Evolutionary conservation across 2,329 filamentous ascomycete genomes (phyloP).

Genomic region (Geosmithia morbida): DNA sequence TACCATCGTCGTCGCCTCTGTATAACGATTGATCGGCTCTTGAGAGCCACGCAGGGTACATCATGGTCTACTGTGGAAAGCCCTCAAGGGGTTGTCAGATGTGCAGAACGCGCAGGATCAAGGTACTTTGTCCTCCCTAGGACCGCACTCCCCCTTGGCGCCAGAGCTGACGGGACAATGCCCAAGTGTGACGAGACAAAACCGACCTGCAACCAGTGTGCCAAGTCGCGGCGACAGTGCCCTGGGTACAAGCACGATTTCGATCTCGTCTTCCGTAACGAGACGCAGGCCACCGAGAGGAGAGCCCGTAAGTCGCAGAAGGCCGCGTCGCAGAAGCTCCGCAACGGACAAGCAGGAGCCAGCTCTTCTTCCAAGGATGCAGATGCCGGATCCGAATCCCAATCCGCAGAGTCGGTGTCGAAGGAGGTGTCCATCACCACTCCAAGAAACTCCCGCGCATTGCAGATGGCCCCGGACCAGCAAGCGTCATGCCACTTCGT

Average conservation of each 20-base stretch:
- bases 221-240: constrained; percentile 47
- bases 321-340: constrained; percentile 20
- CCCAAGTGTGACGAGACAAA: constrained; percentile 51
- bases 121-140: constrained; percentile 29
- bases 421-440: constrained; percentile 8
- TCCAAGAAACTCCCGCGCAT: constrained; percentile 3
- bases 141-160: too few relatives aligned
- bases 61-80: constrained; percentile 53
- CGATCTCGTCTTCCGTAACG: constrained; percentile 58
- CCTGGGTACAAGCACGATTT: constrained; percentile 59
- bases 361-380: background rate
- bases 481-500: constrained; percentile 45
- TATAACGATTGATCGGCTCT: background rate
- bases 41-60: background rate
- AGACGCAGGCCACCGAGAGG: constrained; percentile 52
- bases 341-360: constrained; percentile 1
- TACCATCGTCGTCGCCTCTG: background rate
- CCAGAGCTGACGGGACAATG: background rate
- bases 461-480: constrained; percentile 34
- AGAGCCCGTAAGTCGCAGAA: constrained; percentile 42
- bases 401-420: constrained; percentile 5
- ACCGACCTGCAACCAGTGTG: constrained; percentile 50
- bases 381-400: background rate
- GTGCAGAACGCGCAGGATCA: constrained; percentile 59
- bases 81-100: constrained; percentile 58